These are phyloP conservation scores for Zizania palustris DNA, from an alignment of 202 grass and related monocot species.

Conservation along the genomic window DNA sequence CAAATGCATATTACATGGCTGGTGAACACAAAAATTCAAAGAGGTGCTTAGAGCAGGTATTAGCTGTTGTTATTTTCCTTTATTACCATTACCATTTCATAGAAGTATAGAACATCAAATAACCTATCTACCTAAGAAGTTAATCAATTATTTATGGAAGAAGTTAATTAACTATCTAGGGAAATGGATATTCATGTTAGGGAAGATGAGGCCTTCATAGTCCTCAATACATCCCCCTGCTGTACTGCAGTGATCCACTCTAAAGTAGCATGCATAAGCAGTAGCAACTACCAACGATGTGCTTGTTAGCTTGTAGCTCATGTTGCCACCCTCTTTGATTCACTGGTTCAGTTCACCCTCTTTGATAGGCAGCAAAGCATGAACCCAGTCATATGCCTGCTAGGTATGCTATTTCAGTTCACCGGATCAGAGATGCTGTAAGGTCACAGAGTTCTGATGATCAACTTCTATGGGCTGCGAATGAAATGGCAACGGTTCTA, in stretches of 20 bases:
- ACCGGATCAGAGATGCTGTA: constrained; percentile 91
- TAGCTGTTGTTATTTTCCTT: constrained; percentile 15
- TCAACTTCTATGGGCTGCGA: constrained; percentile 90
- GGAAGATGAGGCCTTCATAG: neutral
- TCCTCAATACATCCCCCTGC: neutral
- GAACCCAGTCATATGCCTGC: constrained; percentile 97
- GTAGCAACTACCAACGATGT: neutral
- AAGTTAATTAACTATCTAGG: neutral
- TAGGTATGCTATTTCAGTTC: constrained; percentile 86
- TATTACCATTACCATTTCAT: constrained; percentile 16
- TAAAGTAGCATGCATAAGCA: neutral
- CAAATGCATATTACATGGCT: constrained; percentile 87
- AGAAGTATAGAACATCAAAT: neutral
- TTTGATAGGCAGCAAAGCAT: constrained; percentile 76
- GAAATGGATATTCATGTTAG: neutral
- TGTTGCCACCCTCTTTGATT: constrained; percentile 10
- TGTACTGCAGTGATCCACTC: neutral
- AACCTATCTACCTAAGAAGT: neutral
- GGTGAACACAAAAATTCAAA: constrained; percentile 86
- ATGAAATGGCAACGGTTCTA: constrained; percentile 87
- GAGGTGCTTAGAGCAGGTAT: constrained; percentile 95
- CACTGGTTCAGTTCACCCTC: neutral
- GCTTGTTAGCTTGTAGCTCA: neutral
- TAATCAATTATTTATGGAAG: neutral
- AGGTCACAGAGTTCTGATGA: constrained; percentile 73